phyloP scores from a whole-genome alignment of 768 basidiomycete genomes.

The Mycena crocata region DNA sequence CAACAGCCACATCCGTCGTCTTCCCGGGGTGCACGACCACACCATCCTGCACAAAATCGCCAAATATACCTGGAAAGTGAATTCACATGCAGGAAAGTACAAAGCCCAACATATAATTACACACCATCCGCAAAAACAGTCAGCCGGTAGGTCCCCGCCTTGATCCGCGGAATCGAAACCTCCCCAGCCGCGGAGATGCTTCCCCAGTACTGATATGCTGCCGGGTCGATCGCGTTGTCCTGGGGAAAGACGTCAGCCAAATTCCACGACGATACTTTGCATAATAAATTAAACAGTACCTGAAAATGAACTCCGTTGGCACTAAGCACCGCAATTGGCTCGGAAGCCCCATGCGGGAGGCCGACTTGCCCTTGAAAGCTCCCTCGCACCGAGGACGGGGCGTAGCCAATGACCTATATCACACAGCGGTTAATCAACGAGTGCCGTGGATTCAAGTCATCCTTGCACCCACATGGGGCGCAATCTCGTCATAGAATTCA shows the following conservation, averaged over 20 bases:
- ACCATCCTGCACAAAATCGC: conserved; percentile 40
- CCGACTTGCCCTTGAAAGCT: conserved; percentile 30
- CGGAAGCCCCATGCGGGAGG: conserved; percentile 32
- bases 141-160: conserved; percentile 42
- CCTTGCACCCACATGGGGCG: conserved; percentile 35
- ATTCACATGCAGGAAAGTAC: not conserved
- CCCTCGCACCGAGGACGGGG: conserved; percentile 32
- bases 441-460: no score
- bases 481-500: conserved; percentile 42
- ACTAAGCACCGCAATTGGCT: conserved; percentile 37
- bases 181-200: conserved; percentile 23
- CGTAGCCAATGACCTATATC: conserved; percentile 37
- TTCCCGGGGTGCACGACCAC: conserved; percentile 32
- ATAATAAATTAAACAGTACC: not conserved
- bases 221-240: conserved; percentile 36
- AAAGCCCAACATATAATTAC: not conserved
- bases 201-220: conserved; percentile 43
- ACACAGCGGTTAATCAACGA: no score
- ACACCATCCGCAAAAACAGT: conserved; percentile 36
- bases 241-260: conserved; percentile 7
- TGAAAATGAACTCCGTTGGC: conserved; percentile 36
- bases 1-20: conserved; percentile 25
- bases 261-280: not conserved
- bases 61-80: conserved; percentile 37
- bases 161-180: conserved; percentile 37